Evolutionary conservation across 2,329 filamentous ascomycete species (phyloP), one percentile per base, ranked within the genome.

Genomic region (Arthrobotrys megalospora): DNA sequence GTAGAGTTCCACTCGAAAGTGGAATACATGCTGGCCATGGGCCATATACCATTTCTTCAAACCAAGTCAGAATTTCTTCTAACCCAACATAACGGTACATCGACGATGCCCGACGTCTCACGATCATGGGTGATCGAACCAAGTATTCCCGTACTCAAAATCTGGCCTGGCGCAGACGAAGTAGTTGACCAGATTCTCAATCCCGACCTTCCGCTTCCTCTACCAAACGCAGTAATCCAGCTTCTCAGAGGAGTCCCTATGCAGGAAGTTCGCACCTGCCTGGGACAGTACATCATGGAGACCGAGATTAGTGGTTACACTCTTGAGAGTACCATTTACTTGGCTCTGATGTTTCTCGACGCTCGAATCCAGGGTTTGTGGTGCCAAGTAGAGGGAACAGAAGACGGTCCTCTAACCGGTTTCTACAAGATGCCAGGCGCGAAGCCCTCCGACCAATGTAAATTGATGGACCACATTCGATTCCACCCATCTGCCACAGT

Each of bases 91-190:
- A 60, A 55, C 24, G 66, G 60, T n/a, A 21, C 53, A 6, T 52
- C 52, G 24, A 45, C 52, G 36, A 43, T 55, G 45, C 53, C 55
- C 1, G 45, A 63, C 11, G 67, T 58, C 12, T 38, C 53, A 11
- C 63, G 67, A 71, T 41, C 34, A 12, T 71, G 67, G 67, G 50
- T 48, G 2, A 32, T 50, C n/a, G 53, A 71, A 32, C 67, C 67
- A 4, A 63, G 38, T 14, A 62, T 71, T 28, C 67, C 67, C n/a
- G 16, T 63, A 1, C 67, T 63, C 2, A 36, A 21, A 28, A 41
- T 14, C 6, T 71, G 67, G 67, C 19, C 28, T 6, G 50, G 24
- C 7, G 53, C 5, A 6, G 53, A 4, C 2, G 53, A 63, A 12
- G 65, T 68, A 0, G 38, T 58, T 43, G 50, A 68, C 12, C 43